A percentile compares a stretch with the other conserved stretches of the same genome.
phyloP scores from a whole-genome alignment of 768 basidiomycete species.

The Phlebiopsis flavidoalba region DNA sequence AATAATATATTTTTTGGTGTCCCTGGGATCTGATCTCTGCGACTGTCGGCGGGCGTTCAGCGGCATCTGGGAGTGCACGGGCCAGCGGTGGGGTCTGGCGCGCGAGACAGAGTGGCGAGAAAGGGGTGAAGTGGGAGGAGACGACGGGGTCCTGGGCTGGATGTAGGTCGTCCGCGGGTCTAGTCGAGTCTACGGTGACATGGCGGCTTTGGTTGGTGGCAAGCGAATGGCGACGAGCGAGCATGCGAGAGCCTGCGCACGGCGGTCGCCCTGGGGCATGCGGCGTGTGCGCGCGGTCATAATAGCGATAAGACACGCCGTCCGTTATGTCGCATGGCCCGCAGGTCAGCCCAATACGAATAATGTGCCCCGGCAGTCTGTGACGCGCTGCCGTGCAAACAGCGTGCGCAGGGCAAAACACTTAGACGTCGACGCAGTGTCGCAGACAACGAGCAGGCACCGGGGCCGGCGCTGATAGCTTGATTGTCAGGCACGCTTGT shows the following conservation, averaged over 20 bases:
- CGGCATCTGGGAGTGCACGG: not conserved
- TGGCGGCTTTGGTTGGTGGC: slow-evolving; percentile 5
- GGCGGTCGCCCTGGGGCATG: not conserved
- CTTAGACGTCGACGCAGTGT: not conserved
- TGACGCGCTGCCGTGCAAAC: not conserved
- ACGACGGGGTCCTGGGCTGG: slow-evolving; percentile 20
- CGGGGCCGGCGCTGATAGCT: no score
- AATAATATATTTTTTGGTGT: no score
- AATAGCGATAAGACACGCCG: not conserved
- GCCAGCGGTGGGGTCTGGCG: not conserved
- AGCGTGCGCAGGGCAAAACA: not conserved
- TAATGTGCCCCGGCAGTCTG: no score
- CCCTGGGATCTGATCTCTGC: no score
- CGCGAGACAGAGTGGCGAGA: slow-evolving; percentile 18
- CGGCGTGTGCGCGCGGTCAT: not conserved
- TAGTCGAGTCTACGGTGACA: slow-evolving; percentile 10
- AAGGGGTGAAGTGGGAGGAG: slow-evolving; percentile 20
- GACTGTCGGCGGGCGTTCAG: slow-evolving; percentile 6
- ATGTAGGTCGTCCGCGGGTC: slow-evolving; percentile 11
- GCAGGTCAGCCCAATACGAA: not conserved
- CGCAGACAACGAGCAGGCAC: not conserved
- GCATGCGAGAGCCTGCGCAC: not conserved
- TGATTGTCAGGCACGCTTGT: not conserved
- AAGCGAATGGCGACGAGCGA: slow-evolving; percentile 8
- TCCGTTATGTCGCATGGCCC: not conserved